These are phyloP conservation scores for Daldinia vernicosa DNA, from an alignment of 495 filamentous ascomycete species.

Conservation along the genomic window DNA sequence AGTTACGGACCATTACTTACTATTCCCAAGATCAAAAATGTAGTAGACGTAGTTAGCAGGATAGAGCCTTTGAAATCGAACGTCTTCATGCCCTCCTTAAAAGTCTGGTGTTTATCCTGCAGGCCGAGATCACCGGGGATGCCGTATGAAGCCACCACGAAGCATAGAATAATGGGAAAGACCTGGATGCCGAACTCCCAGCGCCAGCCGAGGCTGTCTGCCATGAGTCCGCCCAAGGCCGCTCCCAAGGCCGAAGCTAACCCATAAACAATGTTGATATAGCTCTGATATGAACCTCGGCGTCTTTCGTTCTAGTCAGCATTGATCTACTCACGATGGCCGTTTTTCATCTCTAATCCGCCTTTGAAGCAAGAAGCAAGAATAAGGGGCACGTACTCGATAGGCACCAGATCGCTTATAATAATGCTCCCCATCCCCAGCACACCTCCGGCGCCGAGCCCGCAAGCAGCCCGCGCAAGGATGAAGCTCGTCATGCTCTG, in stretches of 20 bases:
- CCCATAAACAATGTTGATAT: conserved; percentile 75
- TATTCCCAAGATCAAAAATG: conserved; percentile 75
- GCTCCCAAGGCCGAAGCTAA: conserved; percentile 69
- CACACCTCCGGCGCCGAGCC: conserved; percentile 77
- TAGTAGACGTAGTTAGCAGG: conserved; percentile 69
- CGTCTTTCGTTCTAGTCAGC: conserved; percentile 43
- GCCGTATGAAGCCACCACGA: conserved; percentile 63
- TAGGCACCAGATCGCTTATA: conserved; percentile 76
- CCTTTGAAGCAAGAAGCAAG: not conserved
- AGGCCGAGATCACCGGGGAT: conserved; percentile 70
- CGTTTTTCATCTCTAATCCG: not conserved
- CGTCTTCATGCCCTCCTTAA: conserved; percentile 66
- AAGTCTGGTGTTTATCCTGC: conserved; percentile 58
- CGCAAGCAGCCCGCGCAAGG: conserved; percentile 74
- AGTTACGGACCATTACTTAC: conserved; percentile 45
- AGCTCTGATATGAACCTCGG: conserved; percentile 78
- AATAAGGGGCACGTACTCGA: conserved; percentile 62
- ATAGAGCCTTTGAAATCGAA: conserved; percentile 76
- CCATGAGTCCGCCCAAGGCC: conserved; percentile 76
- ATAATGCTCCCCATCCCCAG: conserved; percentile 78
- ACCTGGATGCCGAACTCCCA: conserved; percentile 75
- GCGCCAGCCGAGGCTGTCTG: conserved; percentile 78
- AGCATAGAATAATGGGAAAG: conserved; percentile 67
- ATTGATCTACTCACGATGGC: not conserved
- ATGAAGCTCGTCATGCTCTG: conserved; percentile 78